Conservation (phyloP, 2,329 filamentous ascomycete genomes). For the Apiospora aurea region DNA sequence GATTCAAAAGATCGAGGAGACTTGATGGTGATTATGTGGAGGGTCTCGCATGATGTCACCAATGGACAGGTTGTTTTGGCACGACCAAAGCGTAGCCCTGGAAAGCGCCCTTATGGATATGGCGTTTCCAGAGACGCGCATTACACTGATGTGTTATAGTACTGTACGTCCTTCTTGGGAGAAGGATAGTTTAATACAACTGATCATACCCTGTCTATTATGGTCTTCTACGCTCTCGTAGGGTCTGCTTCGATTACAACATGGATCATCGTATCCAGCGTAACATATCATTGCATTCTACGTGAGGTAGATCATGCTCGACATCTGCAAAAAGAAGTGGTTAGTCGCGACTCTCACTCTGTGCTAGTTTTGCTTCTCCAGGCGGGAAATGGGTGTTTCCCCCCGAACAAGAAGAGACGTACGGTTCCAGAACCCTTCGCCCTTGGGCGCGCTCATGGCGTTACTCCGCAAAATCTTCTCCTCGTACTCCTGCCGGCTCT, state of each 20-base stretch:
- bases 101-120: conserved; percentile 3
- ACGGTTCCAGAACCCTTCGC: conserved; percentile 35
- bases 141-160: conserved; percentile 11
- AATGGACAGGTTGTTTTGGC: background rate
- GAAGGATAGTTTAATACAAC: conserved; percentile 9
- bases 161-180: background rate
- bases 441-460: conserved; percentile 36
- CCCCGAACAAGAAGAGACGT: background rate
- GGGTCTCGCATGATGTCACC: background rate
- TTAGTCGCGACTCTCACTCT: background rate
- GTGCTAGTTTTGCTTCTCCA: background rate
- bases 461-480: conserved; percentile 39
- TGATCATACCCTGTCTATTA: conserved; percentile 13
- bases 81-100: background rate
- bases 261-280: conserved; percentile 26
- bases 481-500: conserved; percentile 42
- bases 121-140: background rate
- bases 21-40: conserved; percentile 41
- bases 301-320: conserved; percentile 34
- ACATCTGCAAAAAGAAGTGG: conserved; percentile 24
- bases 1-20: conserved; percentile 83
- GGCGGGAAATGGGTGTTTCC: background rate
- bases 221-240: background rate
- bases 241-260: background rate
- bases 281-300: conserved; percentile 36